These are phyloP conservation scores for Alternaria solani DNA, from an alignment of 2,329 filamentous ascomycete species.

Conservation along the genomic window DNA sequence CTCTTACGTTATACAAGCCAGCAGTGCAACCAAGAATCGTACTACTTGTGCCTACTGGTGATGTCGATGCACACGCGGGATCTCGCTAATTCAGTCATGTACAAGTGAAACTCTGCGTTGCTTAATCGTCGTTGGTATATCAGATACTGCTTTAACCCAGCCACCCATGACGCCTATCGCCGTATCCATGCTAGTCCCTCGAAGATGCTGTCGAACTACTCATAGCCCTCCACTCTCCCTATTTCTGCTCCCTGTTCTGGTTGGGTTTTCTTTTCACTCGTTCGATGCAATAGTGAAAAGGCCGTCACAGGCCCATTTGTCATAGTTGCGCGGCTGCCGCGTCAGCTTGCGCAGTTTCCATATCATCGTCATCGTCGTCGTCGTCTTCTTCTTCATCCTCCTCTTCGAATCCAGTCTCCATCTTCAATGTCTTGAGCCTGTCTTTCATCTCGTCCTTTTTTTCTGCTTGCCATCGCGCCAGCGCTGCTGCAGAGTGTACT, in stretches of 20 bases:
- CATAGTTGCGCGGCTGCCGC: constrained; percentile 33
- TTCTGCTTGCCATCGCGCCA: constrained; percentile 89
- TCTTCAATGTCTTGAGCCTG: constrained; percentile 70
- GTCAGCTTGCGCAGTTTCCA: constrained; percentile 42
- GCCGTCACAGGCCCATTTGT: constrained; percentile 19
- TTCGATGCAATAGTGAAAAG: constrained; percentile 8
- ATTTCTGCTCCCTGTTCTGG: background rate
- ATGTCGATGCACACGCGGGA: background rate
- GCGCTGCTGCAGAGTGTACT: constrained; percentile 86
- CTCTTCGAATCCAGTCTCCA: constrained; percentile 83
- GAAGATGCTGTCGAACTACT: constrained; percentile 11
- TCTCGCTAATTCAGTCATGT: background rate
- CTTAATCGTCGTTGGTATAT: constrained; percentile 9
- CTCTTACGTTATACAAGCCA: constrained; percentile 3
- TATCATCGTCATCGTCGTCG: constrained; percentile 62
- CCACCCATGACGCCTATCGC: constrained; percentile 33
- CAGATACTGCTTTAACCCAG: constrained; percentile 20
- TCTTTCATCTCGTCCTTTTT: constrained; percentile 83
- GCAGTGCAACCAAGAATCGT: background rate
- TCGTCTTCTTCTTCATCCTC: constrained; percentile 68
- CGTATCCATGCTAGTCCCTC: constrained; percentile 26
- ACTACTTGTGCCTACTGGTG: background rate
- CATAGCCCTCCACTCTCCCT: constrained; percentile 6
- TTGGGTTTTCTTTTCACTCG: background rate
- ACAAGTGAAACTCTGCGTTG: background rate